These are phyloP conservation scores for Coniferiporia sulphurascens DNA, from an alignment of 1,284 basidiomycete species.

Conservation along the genomic window DNA sequence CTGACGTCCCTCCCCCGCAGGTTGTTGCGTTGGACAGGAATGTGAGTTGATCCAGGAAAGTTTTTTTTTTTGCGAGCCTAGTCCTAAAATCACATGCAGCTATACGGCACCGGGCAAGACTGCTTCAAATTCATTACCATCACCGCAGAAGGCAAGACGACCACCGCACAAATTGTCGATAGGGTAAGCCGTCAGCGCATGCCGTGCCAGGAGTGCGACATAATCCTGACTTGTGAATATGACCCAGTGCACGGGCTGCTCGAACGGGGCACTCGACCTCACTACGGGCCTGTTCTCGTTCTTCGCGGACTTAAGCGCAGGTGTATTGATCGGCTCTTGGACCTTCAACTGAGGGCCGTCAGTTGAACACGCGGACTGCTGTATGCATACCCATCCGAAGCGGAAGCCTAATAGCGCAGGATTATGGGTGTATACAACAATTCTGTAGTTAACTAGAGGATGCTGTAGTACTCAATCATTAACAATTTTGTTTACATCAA, in stretches of 20 bases:
- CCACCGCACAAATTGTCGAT: constrained; percentile 21
- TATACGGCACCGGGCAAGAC: constrained; percentile 18
- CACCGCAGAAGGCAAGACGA: constrained; percentile 17
- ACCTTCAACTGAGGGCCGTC: constrained; percentile 28
- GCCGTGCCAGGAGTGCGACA: neutral
- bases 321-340: constrained; percentile 58
- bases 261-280: constrained; percentile 61
- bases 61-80: neutral
- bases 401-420: no score
- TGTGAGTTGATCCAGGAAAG: neutral
- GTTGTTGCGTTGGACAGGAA: constrained; percentile 17
- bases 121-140: constrained; percentile 19
- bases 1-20: constrained; percentile 6
- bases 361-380: no score
- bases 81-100: constrained; percentile 1
- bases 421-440: no score
- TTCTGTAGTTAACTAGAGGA: no score
- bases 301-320: constrained; percentile 43
- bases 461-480: no score
- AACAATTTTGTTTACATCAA: no score
- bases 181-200: constrained; percentile 9
- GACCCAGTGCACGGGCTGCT: neutral
- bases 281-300: constrained; percentile 66
- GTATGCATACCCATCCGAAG: no score
- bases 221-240: neutral